Evolutionary conservation across 164 flowering plant species (phyloP).

Genomic region (Tinospora cordifolia): DNA sequence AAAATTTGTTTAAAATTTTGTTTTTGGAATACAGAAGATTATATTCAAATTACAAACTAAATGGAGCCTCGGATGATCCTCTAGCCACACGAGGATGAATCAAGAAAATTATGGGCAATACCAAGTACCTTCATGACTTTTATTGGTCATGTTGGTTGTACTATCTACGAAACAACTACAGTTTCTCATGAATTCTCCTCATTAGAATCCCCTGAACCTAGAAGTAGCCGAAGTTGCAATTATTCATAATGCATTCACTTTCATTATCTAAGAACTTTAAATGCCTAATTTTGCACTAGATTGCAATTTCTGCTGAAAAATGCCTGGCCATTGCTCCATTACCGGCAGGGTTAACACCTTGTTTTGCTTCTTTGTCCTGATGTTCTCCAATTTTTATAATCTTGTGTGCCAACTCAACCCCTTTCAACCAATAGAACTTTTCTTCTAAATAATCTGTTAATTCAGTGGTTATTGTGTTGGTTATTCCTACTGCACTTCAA

Average conservation of each 20-base stretch:
- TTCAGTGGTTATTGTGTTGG: conserved; percentile 15
- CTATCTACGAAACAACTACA: no score
- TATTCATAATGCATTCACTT: background rate
- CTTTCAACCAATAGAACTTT: background rate
- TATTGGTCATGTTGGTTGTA: no score
- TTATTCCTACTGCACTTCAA: conserved; percentile 21
- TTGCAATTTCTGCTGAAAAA: background rate
- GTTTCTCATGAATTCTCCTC: no score
- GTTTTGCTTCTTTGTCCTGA: background rate
- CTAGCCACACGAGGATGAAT: no score
- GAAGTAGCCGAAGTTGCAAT: background rate
- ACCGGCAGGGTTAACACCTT: background rate
- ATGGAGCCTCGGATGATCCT: no score
- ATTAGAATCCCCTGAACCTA: no score
- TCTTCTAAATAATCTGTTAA: background rate
- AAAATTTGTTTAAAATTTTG: no score
- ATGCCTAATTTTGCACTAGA: background rate
- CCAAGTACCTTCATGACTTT: no score
- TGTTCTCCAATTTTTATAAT: background rate
- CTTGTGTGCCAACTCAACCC: background rate
- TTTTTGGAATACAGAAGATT: no score
- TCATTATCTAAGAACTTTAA: background rate
- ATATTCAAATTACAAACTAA: no score
- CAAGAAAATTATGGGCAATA: no score
- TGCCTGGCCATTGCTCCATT: background rate